Conservation (phyloP, 2,329 filamentous ascomycete species). For the Dactylellina drechsleri region DNA sequence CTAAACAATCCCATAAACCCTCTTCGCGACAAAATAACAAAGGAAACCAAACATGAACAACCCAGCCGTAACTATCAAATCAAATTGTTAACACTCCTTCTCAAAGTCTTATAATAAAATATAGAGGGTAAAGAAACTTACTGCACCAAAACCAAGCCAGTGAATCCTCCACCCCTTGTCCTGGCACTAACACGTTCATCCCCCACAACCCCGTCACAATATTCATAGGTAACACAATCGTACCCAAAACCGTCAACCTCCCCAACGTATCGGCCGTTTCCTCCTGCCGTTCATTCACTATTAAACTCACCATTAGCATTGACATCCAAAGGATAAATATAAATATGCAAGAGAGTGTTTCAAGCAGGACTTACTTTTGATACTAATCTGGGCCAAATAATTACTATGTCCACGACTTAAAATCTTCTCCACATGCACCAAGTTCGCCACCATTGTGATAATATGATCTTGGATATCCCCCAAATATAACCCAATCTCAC, state of each 20-base stretch:
- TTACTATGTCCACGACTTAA: constrained; percentile 92
- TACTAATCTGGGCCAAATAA: constrained; percentile 91
- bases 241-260: constrained; percentile 94
- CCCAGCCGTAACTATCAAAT: constrained; percentile 71
- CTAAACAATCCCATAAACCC: constrained; percentile 81
- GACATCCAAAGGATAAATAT: too few species aligned
- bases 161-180: constrained; percentile 63
- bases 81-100: not conserved
- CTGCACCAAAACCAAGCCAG: constrained; percentile 69
- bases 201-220: constrained; percentile 85
- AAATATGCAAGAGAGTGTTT: not conserved
- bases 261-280: constrained; percentile 74
- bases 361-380: constrained; percentile 76
- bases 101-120: constrained; percentile 63
- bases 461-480: constrained; percentile 99
- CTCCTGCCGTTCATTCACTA: constrained; percentile 54
- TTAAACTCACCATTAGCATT: not conserved
- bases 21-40: constrained; percentile 84
- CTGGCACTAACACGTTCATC: constrained; percentile 85
- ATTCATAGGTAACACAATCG: constrained; percentile 95
- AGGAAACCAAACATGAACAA: constrained; percentile 80
- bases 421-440: constrained; percentile 97
- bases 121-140: constrained; percentile 12
- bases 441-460: constrained; percentile 97
- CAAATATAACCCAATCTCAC: constrained; percentile 95